phyloP scores from a whole-genome alignment of 805 yeast species.

The Kockiozyma suomiensis region DNA sequence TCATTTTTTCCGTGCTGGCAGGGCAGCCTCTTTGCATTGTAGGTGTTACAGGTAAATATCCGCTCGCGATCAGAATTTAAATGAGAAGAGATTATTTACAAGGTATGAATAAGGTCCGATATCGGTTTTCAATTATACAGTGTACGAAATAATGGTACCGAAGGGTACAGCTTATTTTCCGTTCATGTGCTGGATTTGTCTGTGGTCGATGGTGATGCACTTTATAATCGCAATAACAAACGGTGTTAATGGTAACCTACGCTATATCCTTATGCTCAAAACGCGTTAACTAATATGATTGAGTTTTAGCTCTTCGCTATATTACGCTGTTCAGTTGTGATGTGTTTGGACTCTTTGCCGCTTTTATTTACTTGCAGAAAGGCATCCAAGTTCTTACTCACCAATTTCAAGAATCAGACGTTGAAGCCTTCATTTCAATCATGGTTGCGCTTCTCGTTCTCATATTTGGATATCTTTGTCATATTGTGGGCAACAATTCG shows the following conservation, averaged over 20 bases:
- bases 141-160: slow-evolving; percentile 67
- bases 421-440: slow-evolving; percentile 61
- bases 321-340: slow-evolving; percentile 47
- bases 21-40: slow-evolving; percentile 96
- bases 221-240: slow-evolving; percentile 69
- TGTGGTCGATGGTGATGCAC: slow-evolving; percentile 89
- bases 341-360: slow-evolving; percentile 89
- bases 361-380: slow-evolving; percentile 83
- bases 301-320: slow-evolving; percentile 16
- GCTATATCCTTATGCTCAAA: too few species aligned
- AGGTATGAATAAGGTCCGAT: slow-evolving; percentile 94
- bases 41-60: slow-evolving; percentile 67
- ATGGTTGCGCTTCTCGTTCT: slow-evolving; percentile 75
- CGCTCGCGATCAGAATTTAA: neutral
- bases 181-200: slow-evolving; percentile 93
- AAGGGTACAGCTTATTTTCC: slow-evolving; percentile 64
- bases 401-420: slow-evolving; percentile 58
- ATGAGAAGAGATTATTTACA: neutral
- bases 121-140: slow-evolving; percentile 87
- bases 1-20: slow-evolving; percentile 78
- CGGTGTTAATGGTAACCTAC: slow-evolving; percentile 58
- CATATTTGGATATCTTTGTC: slow-evolving; percentile 67
- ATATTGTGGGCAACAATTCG: slow-evolving; percentile 61
- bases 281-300: neutral
- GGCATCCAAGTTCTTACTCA: slow-evolving; percentile 79